Base-by-base conservation (phyloP, 805 yeast genomes). In the Zygosaccharomyces lentus region DNA sequence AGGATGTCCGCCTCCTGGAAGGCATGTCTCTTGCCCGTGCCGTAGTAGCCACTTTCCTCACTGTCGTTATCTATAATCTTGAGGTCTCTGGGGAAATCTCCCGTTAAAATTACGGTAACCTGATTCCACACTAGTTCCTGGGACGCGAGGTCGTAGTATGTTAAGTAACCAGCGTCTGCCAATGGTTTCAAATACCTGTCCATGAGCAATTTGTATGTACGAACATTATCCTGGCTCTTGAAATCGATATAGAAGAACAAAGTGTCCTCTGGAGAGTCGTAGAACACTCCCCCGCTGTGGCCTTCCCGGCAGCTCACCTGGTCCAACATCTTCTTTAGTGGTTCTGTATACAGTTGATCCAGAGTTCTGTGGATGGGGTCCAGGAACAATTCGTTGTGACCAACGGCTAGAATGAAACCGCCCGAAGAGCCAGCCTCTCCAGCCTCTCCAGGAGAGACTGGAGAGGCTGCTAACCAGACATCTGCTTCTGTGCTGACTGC, bases 401-500 rank as follows among this genome's bases (percentile, higher is more conserved):
- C 88, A 23, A 84, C 85, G 41, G 74, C 81, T 12, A 82, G 61
- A 34, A 65, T 62, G 23, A 38, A 9, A 43, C 71, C 41, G 69
- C 51, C 9, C 67, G 69, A 30, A 66, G 51, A 2, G 67, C 67
- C 34, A 64, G 37, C 34, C 17, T 37, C 41, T 3, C n/a, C n/a
- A n/a, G n/a, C n/a, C n/a, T n/a, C n/a, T n/a, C n/a, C n/a, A n/a
- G n/a, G n/a, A n/a, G n/a, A n/a, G n/a, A n/a, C 32, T 13, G 37
- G 27, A 13, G 42, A 50, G 5, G 46, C 46, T 5, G 60, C 55
- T 37, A 64, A 63, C 84, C 84, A 81, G 13, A 80, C 72, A 55
- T 82, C 89, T n/a, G 82, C 82, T 62, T 82, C 89, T 1, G 82
- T 70, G 40, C 84, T 76, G 35, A 70, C 69, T 30, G 76, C 71